phyloP scores from a whole-genome alignment of 1,284 basidiomycete species.

The Moniliophthora roreri region DNA sequence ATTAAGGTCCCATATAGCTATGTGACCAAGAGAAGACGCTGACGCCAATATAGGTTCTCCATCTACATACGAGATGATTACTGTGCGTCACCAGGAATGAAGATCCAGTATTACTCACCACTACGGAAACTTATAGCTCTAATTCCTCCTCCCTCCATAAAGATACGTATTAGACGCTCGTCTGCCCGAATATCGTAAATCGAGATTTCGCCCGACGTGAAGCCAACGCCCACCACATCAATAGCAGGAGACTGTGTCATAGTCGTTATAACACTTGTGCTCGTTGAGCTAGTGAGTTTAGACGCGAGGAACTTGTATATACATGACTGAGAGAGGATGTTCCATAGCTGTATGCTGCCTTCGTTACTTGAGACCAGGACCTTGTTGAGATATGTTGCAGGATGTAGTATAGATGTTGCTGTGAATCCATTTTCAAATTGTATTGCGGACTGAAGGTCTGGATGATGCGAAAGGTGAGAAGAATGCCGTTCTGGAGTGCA shows the following conservation, averaged over 20 bases:
- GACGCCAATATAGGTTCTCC: constrained; percentile 87
- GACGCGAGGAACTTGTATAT: constrained; percentile 62
- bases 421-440: constrained; percentile 80
- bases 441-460: constrained; percentile 64
- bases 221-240: constrained; percentile 92
- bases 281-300: constrained; percentile 46
- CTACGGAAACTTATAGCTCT: constrained; percentile 83
- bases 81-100: constrained; percentile 6
- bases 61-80: constrained; percentile 44
- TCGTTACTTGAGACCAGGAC: constrained; percentile 83
- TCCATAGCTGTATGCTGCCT: constrained; percentile 93
- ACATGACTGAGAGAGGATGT: constrained; percentile 80
- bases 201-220: constrained; percentile 83
- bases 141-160: constrained; percentile 82
- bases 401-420: constrained; percentile 85
- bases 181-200: constrained; percentile 91
- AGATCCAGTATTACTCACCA: constrained; percentile 48
- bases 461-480: constrained; percentile 4
- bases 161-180: constrained; percentile 85
- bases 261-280: constrained; percentile 61
- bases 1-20: constrained; percentile 91
- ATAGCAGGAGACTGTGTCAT: constrained; percentile 93
- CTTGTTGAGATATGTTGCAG: constrained; percentile 97
- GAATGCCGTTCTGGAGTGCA: not conserved
- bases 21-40: constrained; percentile 82